Conservation (phyloP, 768 basidiomycete genomes). For the Boletus vinaceobasis region DNA sequence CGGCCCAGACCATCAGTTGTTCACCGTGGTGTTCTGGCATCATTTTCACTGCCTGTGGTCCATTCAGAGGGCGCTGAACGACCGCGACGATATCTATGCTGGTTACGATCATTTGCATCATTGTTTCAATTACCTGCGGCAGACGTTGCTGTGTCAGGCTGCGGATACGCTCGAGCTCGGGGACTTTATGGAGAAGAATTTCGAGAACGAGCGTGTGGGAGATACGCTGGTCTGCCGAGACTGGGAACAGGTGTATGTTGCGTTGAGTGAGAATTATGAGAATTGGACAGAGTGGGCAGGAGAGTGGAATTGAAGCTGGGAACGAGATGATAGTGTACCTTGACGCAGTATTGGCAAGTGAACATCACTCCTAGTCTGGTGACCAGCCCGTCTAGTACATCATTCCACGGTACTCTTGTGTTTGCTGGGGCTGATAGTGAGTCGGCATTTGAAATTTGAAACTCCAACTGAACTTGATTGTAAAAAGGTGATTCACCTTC, state of each 20-base stretch:
- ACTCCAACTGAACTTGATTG: too few relatives aligned
- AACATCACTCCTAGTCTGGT: too few relatives aligned
- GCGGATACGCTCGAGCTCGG: background rate
- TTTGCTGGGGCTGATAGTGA: too few relatives aligned
- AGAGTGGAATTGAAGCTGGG: background rate
- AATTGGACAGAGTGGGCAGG: background rate
- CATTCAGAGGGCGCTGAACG: background rate
- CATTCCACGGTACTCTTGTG: too few relatives aligned
- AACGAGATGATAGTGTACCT: too few relatives aligned
- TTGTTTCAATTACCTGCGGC: constrained; percentile 14
- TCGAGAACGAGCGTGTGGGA: background rate
- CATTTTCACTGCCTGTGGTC: background rate
- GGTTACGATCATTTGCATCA: constrained; percentile 11
- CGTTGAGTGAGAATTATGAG: background rate
- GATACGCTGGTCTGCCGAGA: background rate
- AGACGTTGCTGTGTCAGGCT: constrained; percentile 12
- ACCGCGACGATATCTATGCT: constrained; percentile 3
- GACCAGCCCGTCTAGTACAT: too few relatives aligned
- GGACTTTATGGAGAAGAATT: background rate
- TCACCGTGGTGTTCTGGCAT: background rate
- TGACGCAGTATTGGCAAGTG: too few relatives aligned
- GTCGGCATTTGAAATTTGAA: too few relatives aligned
- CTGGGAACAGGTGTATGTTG: background rate
- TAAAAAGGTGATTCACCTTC: too few relatives aligned
- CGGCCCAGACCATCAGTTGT: background rate